Evolutionary conservation across 306 rosid species (phyloP).

Genomic region (Medicago lupulina): DNA sequence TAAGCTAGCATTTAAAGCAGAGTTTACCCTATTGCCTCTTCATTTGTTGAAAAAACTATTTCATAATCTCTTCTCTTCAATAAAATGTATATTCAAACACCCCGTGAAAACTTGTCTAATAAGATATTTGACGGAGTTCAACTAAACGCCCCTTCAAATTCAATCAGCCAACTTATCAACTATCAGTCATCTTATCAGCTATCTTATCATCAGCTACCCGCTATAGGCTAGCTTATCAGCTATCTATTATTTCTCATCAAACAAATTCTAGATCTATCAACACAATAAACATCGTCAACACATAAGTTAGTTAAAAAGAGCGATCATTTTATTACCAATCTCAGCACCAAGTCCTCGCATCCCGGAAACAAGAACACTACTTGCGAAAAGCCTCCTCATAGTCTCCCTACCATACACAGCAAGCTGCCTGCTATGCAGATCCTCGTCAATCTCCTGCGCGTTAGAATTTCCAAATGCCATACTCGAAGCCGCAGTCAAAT

Average conservation of each 20-base stretch:
- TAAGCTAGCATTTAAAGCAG: neutral
- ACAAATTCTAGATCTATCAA: neutral
- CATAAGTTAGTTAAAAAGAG: neutral
- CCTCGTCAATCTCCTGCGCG: slow-evolving; percentile 84
- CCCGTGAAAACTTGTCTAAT: neutral
- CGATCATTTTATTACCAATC: slow-evolving; percentile 63
- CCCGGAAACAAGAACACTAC: slow-evolving; percentile 88
- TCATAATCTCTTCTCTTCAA: neutral
- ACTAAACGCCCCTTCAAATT: neutral
- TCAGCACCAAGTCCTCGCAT: slow-evolving; percentile 94
- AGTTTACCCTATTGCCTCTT: neutral
- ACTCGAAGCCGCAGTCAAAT: slow-evolving; percentile 43
- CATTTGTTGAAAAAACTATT: neutral
- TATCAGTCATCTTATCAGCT: too few relatives aligned
- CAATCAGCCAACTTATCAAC: too few relatives aligned
- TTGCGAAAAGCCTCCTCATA: slow-evolving; percentile 86
- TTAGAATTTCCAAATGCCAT: slow-evolving; percentile 74
- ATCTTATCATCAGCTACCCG: too few relatives aligned
- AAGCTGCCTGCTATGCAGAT: slow-evolving; percentile 97
- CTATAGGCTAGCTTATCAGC: too few relatives aligned
- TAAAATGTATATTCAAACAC: neutral
- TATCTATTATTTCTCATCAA: too few relatives aligned
- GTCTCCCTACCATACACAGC: slow-evolving; percentile 99
- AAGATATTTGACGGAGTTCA: neutral
- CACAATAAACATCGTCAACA: neutral